These are phyloP conservation scores for Mortierella claussenii DNA, from an alignment of 192 early-diverging fungal species.

Conservation along the genomic window DNA sequence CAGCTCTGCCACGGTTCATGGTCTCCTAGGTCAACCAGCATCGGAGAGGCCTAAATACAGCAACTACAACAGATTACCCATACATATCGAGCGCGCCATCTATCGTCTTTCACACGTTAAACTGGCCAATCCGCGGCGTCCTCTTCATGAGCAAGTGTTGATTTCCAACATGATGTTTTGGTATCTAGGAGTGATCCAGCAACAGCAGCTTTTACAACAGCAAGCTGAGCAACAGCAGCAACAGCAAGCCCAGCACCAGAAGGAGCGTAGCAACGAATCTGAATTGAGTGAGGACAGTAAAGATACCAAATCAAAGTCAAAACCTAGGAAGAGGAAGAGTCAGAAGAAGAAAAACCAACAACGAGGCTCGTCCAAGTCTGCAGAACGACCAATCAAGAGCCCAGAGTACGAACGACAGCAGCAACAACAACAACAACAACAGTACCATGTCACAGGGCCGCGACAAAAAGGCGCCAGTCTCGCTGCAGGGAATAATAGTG, in stretches of 20 bases:
- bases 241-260: slow-evolving; percentile 18
- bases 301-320: slow-evolving; percentile 10
- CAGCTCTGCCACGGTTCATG: slow-evolving; percentile 7
- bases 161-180: slow-evolving; percentile 87
- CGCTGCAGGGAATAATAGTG: slow-evolving; percentile 1
- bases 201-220: slow-evolving; percentile 46
- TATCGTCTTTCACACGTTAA: slow-evolving; percentile 80
- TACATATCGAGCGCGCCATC: slow-evolving; percentile 82
- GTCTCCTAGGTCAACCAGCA: slow-evolving; percentile 14
- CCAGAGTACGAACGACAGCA: slow-evolving; percentile 29
- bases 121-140: slow-evolving; percentile 78
- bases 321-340: slow-evolving; percentile 39
- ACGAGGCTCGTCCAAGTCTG: slow-evolving; percentile 11
- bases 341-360: slow-evolving; percentile 45
- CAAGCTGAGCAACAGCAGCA: slow-evolving; percentile 45
- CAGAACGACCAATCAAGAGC: slow-evolving; percentile 9
- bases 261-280: slow-evolving; percentile 8
- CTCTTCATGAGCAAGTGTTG: slow-evolving; percentile 77
- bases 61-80: slow-evolving; percentile 69
- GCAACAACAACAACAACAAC: slow-evolving; percentile 11
- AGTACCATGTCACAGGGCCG: slow-evolving; percentile 12
- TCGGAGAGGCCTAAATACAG: slow-evolving; percentile 63
- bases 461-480: slow-evolving; percentile 10
- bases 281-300: slow-evolving; percentile 23
- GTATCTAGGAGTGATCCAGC: slow-evolving; percentile 80